Conservation (phyloP, 805 yeast genomes). For the Debaryomyces castellii region DNA sequence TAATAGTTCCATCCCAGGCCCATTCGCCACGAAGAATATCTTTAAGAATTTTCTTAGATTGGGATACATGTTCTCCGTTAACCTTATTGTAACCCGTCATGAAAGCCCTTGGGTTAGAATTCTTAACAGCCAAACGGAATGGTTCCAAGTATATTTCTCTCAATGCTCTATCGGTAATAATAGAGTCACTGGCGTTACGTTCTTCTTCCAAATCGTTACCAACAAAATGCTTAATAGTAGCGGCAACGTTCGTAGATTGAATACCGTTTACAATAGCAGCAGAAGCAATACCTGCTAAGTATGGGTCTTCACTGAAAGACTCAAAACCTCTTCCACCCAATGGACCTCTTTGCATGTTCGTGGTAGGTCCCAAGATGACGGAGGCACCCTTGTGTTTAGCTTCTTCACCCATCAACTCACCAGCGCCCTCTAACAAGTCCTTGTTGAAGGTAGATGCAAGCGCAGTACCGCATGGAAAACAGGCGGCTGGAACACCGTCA, state of each 20-base stretch:
- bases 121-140: constrained; percentile 30
- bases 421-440: constrained; percentile 23
- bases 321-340: constrained; percentile 37
- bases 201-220: constrained; percentile 34
- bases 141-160: constrained; percentile 36
- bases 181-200: constrained; percentile 26
- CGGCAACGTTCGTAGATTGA: constrained; percentile 24
- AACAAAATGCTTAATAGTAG: constrained; percentile 34
- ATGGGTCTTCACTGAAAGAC: constrained; percentile 33
- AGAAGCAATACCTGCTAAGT: constrained; percentile 27
- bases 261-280: constrained; percentile 27
- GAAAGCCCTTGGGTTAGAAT: constrained; percentile 27
- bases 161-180: constrained; percentile 29
- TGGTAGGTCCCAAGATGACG: constrained; percentile 32
- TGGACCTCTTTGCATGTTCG: constrained; percentile 34
- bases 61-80: constrained; percentile 31
- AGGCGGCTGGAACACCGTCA: constrained; percentile 28
- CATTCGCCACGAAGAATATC: constrained; percentile 29
- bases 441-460: constrained; percentile 31
- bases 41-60: constrained; percentile 19
- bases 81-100: constrained; percentile 34
- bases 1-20: constrained; percentile 31
- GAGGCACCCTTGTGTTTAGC: constrained; percentile 30
- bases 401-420: constrained; percentile 30
- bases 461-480: constrained; percentile 36